These are phyloP conservation scores for Crithidia bombi DNA, from an alignment of 208 protist species.

Conservation along the genomic window DNA sequence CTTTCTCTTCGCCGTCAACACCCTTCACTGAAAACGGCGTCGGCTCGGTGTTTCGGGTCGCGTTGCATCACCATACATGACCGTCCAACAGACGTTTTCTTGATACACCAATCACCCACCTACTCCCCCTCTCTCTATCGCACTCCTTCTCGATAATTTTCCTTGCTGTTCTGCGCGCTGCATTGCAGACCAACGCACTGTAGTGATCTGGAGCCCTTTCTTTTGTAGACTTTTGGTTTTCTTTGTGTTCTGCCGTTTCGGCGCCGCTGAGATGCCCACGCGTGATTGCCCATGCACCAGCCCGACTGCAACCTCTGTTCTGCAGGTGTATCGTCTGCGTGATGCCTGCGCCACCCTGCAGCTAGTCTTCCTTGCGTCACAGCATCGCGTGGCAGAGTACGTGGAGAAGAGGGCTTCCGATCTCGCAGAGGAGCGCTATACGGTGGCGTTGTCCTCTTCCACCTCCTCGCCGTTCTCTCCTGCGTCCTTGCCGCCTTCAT, in stretches of 20 bases:
- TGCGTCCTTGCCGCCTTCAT: neutral
- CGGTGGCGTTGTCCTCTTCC: neutral
- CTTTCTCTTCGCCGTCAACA: no score
- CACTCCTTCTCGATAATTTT: no score
- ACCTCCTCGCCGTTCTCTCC: neutral
- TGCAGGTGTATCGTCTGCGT: conserved; percentile 21
- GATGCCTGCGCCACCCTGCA: conserved; percentile 33
- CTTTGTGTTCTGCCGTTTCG: neutral
- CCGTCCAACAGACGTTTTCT: no score
- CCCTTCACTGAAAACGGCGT: no score
- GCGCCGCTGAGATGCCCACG: conserved; percentile 1
- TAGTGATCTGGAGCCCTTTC: no score
- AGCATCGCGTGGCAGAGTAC: conserved; percentile 9
- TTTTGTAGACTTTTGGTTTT: neutral
- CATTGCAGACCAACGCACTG: no score
- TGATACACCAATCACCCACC: no score
- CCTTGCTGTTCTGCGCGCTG: no score
- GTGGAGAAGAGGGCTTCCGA: conserved; percentile 11
- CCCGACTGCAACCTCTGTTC: neutral
- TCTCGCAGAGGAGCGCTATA: conserved; percentile 9
- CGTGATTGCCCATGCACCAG: neutral
- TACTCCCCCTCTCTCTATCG: no score
- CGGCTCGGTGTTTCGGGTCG: no score
- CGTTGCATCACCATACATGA: no score
- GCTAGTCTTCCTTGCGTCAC: conserved; percentile 15